These are phyloP conservation scores for Wickerhamiella cacticola DNA, from an alignment of 805 yeast species.

Conservation along the genomic window DNA sequence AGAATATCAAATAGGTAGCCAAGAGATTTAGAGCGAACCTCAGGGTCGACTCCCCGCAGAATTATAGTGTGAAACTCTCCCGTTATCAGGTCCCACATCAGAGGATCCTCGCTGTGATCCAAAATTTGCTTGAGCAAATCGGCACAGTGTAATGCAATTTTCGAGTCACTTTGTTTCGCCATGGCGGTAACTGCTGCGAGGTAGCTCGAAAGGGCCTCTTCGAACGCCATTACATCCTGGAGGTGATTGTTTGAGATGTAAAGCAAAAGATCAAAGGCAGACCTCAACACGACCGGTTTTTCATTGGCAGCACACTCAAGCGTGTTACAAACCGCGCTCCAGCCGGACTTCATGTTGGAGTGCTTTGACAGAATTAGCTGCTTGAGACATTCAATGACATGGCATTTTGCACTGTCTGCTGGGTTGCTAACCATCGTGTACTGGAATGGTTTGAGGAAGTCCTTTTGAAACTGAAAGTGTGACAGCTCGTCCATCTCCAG, in stretches of 20 bases:
- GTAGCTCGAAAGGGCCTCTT: conserved; percentile 45
- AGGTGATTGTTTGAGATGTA: conserved; percentile 51
- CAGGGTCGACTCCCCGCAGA: conserved; percentile 88
- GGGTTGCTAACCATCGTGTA: conserved; percentile 59
- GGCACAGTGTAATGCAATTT: conserved; percentile 65
- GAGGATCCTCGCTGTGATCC: conserved; percentile 17
- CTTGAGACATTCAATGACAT: conserved; percentile 80
- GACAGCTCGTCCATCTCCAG: conserved; percentile 87
- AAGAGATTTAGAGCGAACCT: conserved; percentile 81
- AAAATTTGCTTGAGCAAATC: conserved; percentile 48
- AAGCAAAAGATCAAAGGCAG: conserved; percentile 51
- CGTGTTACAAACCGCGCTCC: conserved; percentile 79
- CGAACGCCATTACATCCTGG: conserved; percentile 54
- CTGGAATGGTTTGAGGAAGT: conserved; percentile 82
- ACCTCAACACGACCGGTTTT: conserved; percentile 38
- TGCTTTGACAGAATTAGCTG: conserved; percentile 75
- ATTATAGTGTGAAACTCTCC: conserved; percentile 77
- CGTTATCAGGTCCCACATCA: conserved; percentile 34
- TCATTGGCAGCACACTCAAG: conserved; percentile 56
- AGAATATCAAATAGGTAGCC: conserved; percentile 71
- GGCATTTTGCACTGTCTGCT: conserved; percentile 61
- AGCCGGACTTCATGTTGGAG: conserved; percentile 72
- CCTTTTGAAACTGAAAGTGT: conserved; percentile 91
- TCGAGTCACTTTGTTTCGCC: conserved; percentile 71
- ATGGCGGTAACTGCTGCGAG: conserved; percentile 67